phyloP scores from a whole-genome alignment of 768 basidiomycete genomes.

The Tephrocybe sp. region DNA sequence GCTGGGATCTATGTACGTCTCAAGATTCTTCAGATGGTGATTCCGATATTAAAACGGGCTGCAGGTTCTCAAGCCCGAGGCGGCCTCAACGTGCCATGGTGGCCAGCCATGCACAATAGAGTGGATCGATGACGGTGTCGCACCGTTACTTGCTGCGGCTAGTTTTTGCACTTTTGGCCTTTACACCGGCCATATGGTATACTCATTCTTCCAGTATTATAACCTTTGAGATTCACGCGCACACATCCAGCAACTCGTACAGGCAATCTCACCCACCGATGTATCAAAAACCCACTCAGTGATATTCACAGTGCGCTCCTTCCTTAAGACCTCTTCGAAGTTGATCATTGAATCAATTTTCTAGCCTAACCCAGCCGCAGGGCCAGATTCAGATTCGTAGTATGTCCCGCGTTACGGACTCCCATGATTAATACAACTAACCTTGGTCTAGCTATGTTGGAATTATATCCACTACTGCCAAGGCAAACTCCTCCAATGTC shows the following conservation, averaged over 20 bases:
- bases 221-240: conserved; percentile 1
- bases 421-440: background rate
- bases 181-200: conserved; percentile 54
- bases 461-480: conserved; percentile 41
- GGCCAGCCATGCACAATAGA: conserved; percentile 50
- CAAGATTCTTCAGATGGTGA: too few species aligned
- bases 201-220: conserved; percentile 14
- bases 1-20: conserved; percentile 42
- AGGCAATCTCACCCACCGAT: conserved; percentile 53
- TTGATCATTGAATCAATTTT: background rate
- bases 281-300: conserved; percentile 45
- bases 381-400: conserved; percentile 58
- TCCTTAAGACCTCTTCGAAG: background rate
- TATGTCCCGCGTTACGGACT: conserved; percentile 26
- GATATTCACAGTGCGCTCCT: conserved; percentile 51
- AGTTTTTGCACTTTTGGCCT: conserved; percentile 55
- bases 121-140: conserved; percentile 63
- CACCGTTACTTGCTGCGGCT: conserved; percentile 46
- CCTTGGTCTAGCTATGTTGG: conserved; percentile 52
- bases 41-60: background rate
- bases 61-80: conserved; percentile 47
- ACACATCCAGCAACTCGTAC: conserved; percentile 47
- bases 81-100: conserved; percentile 44
- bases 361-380: conserved; percentile 55
- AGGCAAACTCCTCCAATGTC: conserved; percentile 23